Evolutionary conservation across 179 eudicot genomes (phyloP).

Genomic region (Monotropa hypopitys): DNA sequence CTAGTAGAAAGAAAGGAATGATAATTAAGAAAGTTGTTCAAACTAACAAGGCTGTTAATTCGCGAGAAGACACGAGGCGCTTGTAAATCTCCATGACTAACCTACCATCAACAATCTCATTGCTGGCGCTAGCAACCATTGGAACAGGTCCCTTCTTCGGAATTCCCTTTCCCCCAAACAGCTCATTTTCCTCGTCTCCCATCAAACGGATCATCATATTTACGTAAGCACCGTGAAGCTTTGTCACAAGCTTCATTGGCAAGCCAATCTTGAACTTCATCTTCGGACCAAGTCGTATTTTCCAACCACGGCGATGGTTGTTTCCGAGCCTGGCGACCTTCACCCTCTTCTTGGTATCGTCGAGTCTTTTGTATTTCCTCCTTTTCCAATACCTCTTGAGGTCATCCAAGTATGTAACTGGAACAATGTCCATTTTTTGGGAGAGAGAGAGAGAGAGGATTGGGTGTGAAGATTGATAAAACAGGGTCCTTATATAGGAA

Average conservation of each 20-base stretch:
- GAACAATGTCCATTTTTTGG: conserved; percentile 5
- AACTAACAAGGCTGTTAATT: background rate
- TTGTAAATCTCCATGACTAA: conserved; percentile 12
- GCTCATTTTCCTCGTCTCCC: background rate
- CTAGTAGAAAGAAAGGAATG: no score
- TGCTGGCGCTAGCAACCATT: background rate
- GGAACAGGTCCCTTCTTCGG: background rate
- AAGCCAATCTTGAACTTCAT: background rate
- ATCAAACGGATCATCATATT: background rate
- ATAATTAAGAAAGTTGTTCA: background rate
- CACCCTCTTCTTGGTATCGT: background rate
- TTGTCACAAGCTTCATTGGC: background rate
- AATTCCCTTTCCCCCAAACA: background rate
- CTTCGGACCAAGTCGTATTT: background rate
- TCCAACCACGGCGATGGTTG: conserved; percentile 2
- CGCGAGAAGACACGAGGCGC: conserved; percentile 8
- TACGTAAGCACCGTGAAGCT: background rate
- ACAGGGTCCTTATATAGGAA: background rate
- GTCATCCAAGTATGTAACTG: background rate
- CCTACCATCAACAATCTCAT: conserved; percentile 1
- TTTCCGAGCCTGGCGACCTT: conserved; percentile 3
- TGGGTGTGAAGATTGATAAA: background rate
- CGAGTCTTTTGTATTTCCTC: conserved; percentile 6
- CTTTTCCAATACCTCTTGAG: conserved; percentile 9
- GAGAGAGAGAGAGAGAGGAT: background rate